Percentiles rank a stretch among this genome's conserved stretches.
Evolutionary conservation across 2,329 filamentous ascomycete species (phyloP).

Genomic region (Hansfordia pulvinata): DNA sequence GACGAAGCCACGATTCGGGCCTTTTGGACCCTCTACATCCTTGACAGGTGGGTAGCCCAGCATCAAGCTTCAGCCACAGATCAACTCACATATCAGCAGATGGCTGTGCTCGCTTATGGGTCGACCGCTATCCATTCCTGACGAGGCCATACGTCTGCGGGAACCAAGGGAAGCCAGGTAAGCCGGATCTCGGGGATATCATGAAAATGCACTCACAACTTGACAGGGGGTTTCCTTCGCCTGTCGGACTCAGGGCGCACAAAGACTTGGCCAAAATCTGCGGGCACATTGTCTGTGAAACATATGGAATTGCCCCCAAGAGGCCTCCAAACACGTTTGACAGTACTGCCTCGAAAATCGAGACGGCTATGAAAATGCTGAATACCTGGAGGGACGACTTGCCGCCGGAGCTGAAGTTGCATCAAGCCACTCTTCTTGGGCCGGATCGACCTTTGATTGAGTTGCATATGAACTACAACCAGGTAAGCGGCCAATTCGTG

Average conservation of each 20-base stretch:
- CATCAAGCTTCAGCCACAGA: not conserved
- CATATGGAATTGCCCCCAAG: conserved; percentile 25
- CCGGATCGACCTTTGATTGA: conserved; percentile 24
- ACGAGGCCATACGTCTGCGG: conserved; percentile 30
- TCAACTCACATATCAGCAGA: conserved; percentile 6
- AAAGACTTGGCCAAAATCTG: conserved; percentile 32
- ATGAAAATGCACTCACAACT: not conserved
- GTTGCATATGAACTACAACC: conserved; percentile 35
- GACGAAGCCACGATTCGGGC: conserved; percentile 30
- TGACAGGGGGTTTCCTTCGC: conserved; percentile 25
- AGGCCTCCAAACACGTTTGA: too few relatives aligned
- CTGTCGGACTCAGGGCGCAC: conserved; percentile 29
- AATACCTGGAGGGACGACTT: conserved; percentile 24
- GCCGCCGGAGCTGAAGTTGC: conserved; percentile 22
- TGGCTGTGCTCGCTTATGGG: conserved; percentile 34
- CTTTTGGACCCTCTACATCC: conserved; percentile 38
- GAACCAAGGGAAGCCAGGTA: conserved; percentile 26
- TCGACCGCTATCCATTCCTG: conserved; percentile 28
- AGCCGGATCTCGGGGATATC: conserved; percentile 10
- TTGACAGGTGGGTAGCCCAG: conserved; percentile 25
- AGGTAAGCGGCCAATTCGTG: conserved; percentile 11
- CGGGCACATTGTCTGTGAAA: conserved; percentile 31
- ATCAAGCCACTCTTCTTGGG: too few relatives aligned
- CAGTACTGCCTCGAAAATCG: conserved; percentile 16
- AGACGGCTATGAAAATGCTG: conserved; percentile 26